Conservation (phyloP, 2,329 filamentous ascomycete genomes). For the Colletotrichum liaoningense region DNA sequence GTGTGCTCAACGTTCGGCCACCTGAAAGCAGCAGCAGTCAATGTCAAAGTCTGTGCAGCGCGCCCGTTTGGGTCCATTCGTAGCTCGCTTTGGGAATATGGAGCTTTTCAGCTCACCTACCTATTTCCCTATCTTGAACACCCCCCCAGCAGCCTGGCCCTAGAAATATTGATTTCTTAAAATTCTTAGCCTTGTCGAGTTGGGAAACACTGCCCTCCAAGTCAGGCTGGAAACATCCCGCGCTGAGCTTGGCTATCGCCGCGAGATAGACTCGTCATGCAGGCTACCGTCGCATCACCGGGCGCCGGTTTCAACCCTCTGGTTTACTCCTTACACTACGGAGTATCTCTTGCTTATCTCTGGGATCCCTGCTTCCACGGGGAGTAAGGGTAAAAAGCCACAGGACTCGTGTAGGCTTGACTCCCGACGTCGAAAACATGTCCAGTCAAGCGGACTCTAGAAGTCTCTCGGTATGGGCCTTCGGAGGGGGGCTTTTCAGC, state of each 20-base stretch:
- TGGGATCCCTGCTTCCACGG: neutral
- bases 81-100: neutral
- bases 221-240: constrained; percentile 1
- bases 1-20: constrained; percentile 1
- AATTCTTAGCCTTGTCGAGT: too few species aligned
- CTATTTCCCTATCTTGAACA: constrained; percentile 17
- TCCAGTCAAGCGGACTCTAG: neutral
- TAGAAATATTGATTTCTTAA: constrained; percentile 2
- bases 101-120: neutral
- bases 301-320: constrained; percentile 5
- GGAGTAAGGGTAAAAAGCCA: neutral
- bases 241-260: neutral
- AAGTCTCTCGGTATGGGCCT: neutral
- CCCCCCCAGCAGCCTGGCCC: constrained; percentile 1
- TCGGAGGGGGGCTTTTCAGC: neutral
- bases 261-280: constrained; percentile 8
- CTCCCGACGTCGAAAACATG: neutral
- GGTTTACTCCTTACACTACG: neutral
- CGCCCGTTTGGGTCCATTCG: neutral
- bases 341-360: constrained; percentile 11
- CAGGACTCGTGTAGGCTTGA: neutral
- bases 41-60: neutral
- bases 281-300: constrained; percentile 20
- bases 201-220: neutral
- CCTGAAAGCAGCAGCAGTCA: constrained; percentile 4